Conservation (phyloP, 345 rosid species). For the Sonneratia alba region DNA sequence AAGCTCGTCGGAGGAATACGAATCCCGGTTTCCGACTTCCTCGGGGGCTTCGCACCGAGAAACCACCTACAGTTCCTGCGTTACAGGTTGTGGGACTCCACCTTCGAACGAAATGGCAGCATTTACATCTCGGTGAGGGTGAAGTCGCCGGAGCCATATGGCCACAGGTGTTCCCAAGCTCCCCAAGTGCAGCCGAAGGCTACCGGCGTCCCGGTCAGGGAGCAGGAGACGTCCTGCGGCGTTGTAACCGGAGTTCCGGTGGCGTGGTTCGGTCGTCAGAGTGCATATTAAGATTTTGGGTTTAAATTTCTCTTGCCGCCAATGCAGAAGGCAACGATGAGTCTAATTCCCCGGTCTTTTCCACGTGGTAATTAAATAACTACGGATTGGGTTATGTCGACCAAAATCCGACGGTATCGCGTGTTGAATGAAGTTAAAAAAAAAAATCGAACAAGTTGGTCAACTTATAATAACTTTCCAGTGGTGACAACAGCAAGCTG, state of each 20-base stretch:
- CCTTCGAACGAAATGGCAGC: slow-evolving; percentile 40
- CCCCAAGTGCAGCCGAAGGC: slow-evolving; percentile 10
- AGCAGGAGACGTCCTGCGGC: slow-evolving; percentile 9
- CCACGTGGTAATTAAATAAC: too few relatives aligned
- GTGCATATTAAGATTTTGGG: too few relatives aligned
- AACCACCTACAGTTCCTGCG: slow-evolving; percentile 58
- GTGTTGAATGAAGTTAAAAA: too few relatives aligned
- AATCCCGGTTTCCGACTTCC: slow-evolving; percentile 50
- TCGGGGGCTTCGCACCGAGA: slow-evolving; percentile 37
- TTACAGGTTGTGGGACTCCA: slow-evolving; percentile 45
- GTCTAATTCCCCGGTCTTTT: too few relatives aligned
- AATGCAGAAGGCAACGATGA: too few relatives aligned
- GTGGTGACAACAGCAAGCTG: too few relatives aligned
- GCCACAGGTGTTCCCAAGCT: slow-evolving; percentile 9
- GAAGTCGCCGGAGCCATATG: background rate
- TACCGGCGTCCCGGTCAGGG: slow-evolving; percentile 9
- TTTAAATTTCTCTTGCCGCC: too few relatives aligned
- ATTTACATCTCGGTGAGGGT: slow-evolving; percentile 48
- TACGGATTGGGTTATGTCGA: too few relatives aligned
- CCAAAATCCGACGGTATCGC: too few relatives aligned
- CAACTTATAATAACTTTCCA: too few relatives aligned
- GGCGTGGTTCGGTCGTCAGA: slow-evolving; percentile 16
- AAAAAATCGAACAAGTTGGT: too few relatives aligned
- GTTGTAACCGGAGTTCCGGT: slow-evolving; percentile 42
- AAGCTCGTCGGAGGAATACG: slow-evolving; percentile 30